These are phyloP conservation scores for Terana coerulea DNA, from an alignment of 768 basidiomycete genomes.

Conservation along the genomic window DNA sequence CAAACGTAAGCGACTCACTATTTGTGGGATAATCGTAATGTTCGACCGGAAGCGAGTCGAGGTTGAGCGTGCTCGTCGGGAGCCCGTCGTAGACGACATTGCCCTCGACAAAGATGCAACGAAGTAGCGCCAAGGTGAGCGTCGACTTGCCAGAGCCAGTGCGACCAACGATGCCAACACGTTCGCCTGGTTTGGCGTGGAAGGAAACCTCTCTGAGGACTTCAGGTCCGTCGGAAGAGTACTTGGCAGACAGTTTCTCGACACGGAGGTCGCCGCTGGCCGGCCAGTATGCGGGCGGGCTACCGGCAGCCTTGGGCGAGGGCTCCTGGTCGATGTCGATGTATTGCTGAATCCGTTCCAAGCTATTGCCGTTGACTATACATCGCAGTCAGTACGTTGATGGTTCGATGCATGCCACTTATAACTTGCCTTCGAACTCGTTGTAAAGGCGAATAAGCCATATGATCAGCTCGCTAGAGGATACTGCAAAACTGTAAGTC, in stretches of 20 bases:
- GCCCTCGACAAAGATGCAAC: constrained; percentile 54
- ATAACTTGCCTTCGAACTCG: constrained; percentile 35
- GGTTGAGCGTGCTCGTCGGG: constrained; percentile 42
- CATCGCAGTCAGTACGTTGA: constrained; percentile 18
- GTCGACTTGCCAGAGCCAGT: constrained; percentile 38
- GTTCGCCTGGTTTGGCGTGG: constrained; percentile 48
- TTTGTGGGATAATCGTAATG: constrained; percentile 58
- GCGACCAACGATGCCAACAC: constrained; percentile 44
- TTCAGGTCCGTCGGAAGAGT: constrained; percentile 45
- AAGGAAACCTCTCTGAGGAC: constrained; percentile 57
- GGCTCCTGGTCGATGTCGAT: constrained; percentile 52
- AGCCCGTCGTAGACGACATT: constrained; percentile 49
- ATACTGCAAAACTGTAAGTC: constrained; percentile 27
- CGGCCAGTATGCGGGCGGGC: constrained; percentile 63
- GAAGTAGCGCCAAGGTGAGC: constrained; percentile 48
- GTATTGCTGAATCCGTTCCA: constrained; percentile 52
- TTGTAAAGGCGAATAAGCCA: constrained; percentile 46
- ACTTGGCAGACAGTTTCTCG: constrained; percentile 48
- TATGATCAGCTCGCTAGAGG: constrained; percentile 55
- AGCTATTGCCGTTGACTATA: constrained; percentile 18
- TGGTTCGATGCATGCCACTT: not conserved
- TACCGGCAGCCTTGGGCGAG: constrained; percentile 30
- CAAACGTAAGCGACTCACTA: constrained; percentile 29
- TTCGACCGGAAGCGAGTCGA: constrained; percentile 50
- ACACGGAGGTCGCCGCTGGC: constrained; percentile 47